Base-by-base conservation (phyloP, 2,329 filamentous ascomycete species). In the Colletotrichum lentis region DNA sequence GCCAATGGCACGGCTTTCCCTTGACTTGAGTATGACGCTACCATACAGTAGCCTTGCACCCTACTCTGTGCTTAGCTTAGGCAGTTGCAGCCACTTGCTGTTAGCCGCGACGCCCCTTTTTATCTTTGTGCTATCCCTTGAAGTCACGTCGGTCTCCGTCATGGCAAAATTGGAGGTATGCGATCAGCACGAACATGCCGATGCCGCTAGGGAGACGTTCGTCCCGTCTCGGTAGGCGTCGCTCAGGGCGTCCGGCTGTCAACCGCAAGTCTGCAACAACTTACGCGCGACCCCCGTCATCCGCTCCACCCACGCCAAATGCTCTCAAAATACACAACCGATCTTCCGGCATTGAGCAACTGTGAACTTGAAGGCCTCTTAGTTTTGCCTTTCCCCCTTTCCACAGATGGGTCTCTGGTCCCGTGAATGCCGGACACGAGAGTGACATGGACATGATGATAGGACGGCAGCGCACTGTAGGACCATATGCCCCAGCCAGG, bases 181-280 rank as follows among this genome's bases (percentile, higher is more conserved):
- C 41, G 61, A 68, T 68, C 47, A 68, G 59, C 55, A 54, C 31
- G 49, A 64, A 53, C 11, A 31, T 37, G 35, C 64, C 39, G 27
- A 62, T 56, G 50, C 24, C 56, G 57, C 62, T 62, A 69, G 57
- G 52, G 52, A 67, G 63, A 69, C 67, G 63, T 69, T 67, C 64
- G 63, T 69, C 63, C 67, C 63, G 63, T 69, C 63, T 63, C 67
- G 62, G 62, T 61, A 65, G 43, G 50, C 55, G 65, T 65, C 41
- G 55, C 35, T 65, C 62, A 50, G 43, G 54, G 62, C 65, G 43
- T 60, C 55, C 46, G 55, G 47, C 43, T 58, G 64, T 67, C 60
- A 64, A 47, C 60, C 64, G 49, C 47, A 53, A 54, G 49, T 64
- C 61, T 66, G 62, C 62, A 69, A 66, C 55, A 69, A 44, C 50